phyloP scores from a whole-genome alignment of 2,329 filamentous ascomycete species.

The Rasamsonia emersonii region DNA sequence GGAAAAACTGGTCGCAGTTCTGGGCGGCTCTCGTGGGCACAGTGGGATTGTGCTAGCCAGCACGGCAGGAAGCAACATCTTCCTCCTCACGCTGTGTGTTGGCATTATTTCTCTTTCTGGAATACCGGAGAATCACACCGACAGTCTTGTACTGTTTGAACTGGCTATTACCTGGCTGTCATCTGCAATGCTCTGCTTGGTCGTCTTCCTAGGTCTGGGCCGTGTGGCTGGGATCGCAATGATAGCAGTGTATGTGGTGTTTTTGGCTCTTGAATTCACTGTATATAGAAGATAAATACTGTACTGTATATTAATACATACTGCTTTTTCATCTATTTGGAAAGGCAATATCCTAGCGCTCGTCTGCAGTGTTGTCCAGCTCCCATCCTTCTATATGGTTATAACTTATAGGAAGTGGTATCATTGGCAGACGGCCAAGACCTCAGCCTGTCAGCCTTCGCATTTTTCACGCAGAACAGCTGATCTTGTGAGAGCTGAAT shows the following conservation, averaged over 20 bases:
- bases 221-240: constrained; percentile 19
- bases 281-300: constrained; percentile 8
- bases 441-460: too few relatives aligned
- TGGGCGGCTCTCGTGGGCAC: constrained; percentile 41
- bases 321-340: too few relatives aligned
- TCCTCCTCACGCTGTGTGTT: constrained; percentile 44
- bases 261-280: constrained; percentile 28
- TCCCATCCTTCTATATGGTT: too few relatives aligned
- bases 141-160: constrained; percentile 17
- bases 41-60: constrained; percentile 45
- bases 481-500: too few relatives aligned
- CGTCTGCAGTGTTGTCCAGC: too few relatives aligned
- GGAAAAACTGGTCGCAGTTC: constrained; percentile 44
- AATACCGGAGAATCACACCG: constrained; percentile 1
- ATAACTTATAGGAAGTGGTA: too few relatives aligned
- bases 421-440: too few relatives aligned
- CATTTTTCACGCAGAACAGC: too few relatives aligned
- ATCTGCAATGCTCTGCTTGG: constrained; percentile 4
- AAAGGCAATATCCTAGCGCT: too few relatives aligned
- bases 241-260: constrained; percentile 23
- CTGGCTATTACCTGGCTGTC: constrained; percentile 9
- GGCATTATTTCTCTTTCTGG: constrained; percentile 21
- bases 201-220: constrained; percentile 4
- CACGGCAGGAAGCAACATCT: constrained; percentile 48
- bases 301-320: too few relatives aligned